These are phyloP conservation scores for Puccinia novopanici DNA, from an alignment of 1,284 basidiomycete genomes.

Conservation along the genomic window DNA sequence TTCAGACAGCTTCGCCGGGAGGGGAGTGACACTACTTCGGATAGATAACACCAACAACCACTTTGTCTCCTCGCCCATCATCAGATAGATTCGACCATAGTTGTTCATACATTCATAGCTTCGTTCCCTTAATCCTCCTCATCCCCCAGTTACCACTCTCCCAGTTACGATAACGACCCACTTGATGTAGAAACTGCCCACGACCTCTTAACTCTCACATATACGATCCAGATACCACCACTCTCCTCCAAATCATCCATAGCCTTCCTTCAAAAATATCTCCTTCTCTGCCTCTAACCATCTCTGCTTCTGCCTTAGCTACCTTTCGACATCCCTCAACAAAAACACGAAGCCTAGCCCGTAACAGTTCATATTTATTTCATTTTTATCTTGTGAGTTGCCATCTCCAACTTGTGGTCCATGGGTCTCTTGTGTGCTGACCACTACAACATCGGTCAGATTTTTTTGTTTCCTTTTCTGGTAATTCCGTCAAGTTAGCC, in stretches of 20 bases:
- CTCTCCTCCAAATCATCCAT: no score
- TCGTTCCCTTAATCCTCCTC: not conserved
- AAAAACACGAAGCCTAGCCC: no score
- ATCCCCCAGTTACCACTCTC: conserved; percentile 2
- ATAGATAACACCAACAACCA: not conserved
- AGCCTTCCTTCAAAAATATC: no score
- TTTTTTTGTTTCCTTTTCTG: not conserved
- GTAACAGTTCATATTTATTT: no score
- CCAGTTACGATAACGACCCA: conserved; percentile 32
- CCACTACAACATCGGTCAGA: not conserved
- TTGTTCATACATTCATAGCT: conserved; percentile 6
- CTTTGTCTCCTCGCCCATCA: not conserved
- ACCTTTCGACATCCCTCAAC: no score
- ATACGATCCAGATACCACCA: not conserved
- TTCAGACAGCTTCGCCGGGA: no score
- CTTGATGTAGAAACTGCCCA: conserved; percentile 29
- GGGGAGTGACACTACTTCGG: no score
- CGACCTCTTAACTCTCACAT: not conserved
- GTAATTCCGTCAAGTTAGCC: not conserved
- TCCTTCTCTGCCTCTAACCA: no score
- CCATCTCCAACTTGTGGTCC: no score
- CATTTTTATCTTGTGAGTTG: no score
- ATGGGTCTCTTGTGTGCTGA: no score
- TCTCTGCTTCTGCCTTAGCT: no score
- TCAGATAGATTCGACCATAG: not conserved